Conservation (phyloP, 495 filamentous ascomycete species). For the Aspergillus sclerotiicarbonarius region DNA sequence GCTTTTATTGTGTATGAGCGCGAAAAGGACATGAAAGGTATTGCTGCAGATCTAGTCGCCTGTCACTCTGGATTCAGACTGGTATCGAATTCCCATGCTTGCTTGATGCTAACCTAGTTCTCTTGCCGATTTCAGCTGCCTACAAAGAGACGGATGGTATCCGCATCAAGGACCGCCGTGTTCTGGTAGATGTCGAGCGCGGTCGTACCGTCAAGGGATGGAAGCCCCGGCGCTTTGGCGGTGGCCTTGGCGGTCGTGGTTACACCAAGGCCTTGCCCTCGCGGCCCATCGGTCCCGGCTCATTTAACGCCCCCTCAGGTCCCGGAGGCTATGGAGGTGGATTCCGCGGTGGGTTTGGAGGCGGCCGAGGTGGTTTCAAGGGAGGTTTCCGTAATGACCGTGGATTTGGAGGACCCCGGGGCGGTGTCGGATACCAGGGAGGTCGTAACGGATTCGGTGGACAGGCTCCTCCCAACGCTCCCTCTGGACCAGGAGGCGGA, state of each 20-base stretch:
- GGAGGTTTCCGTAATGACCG: constrained; percentile 67
- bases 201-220: constrained; percentile 93
- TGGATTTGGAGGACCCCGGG: constrained; percentile 51
- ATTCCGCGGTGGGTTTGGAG: constrained; percentile 59
- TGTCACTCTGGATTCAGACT: constrained; percentile 2
- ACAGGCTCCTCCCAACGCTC: constrained; percentile 72
- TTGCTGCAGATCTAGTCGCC: constrained; percentile 24
- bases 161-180: constrained; percentile 84
- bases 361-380: constrained; percentile 50
- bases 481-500: constrained; percentile 72
- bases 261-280: constrained; percentile 82
- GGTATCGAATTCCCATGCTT: constrained; percentile 6
- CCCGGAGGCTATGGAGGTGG: constrained; percentile 67
- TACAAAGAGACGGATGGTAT: constrained; percentile 90
- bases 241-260: constrained; percentile 86
- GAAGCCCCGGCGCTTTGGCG: constrained; percentile 89
- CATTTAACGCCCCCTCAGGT: constrained; percentile 60
- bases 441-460: constrained; percentile 59
- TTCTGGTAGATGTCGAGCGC: constrained; percentile 94
- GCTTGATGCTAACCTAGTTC: constrained; percentile 35
- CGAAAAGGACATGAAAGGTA: constrained; percentile 99
- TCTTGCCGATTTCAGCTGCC: constrained; percentile 52
- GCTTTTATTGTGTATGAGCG: constrained; percentile 97
- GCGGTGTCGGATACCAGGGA: constrained; percentile 60
- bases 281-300: constrained; percentile 62